Conservation (phyloP, 1,284 basidiomycete genomes). For the Trametes versicolor region DNA sequence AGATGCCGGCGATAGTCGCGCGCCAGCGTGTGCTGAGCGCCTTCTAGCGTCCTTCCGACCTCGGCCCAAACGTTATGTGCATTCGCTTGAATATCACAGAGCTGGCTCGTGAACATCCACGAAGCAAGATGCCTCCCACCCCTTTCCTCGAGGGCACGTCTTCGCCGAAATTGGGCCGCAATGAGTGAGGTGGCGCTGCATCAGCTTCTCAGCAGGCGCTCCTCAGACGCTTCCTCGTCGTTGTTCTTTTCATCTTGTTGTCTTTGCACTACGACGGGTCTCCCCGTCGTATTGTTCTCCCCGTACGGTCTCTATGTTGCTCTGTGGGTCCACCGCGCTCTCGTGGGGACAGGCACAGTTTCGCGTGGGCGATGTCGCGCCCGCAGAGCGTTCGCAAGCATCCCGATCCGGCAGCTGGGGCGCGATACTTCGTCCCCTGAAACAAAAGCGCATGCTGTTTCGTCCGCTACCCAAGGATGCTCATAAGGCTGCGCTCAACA, state of each 20-base stretch:
- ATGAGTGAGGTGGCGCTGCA: not conserved
- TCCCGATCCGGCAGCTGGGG: constrained; percentile 20
- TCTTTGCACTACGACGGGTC: constrained; percentile 2
- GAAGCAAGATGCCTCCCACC: not conserved
- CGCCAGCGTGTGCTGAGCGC: not conserved
- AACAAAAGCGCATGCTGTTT: not conserved
- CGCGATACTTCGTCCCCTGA: constrained; percentile 6
- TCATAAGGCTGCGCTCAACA: not conserved
- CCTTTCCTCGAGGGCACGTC: not conserved
- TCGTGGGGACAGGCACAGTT: constrained; percentile 20
- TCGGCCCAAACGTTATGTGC: not conserved
- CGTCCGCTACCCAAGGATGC: not conserved
- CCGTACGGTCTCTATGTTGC: constrained; percentile 3
- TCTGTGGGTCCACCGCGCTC: constrained; percentile 12
- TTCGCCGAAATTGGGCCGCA: not conserved
- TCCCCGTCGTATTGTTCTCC: constrained; percentile 14
- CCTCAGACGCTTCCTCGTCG: not conserved
- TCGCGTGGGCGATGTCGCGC: not conserved
- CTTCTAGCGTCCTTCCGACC: not conserved
- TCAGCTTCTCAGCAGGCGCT: not conserved
- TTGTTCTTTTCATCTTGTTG: constrained; percentile 17
- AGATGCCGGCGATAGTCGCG: not conserved
- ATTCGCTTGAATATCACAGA: not conserved
- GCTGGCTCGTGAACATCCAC: not conserved
- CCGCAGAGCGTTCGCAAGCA: constrained; percentile 7